phyloP scores from a whole-genome alignment of 1,139 yeast genomes.

The Yamadazyma triangularis region DNA sequence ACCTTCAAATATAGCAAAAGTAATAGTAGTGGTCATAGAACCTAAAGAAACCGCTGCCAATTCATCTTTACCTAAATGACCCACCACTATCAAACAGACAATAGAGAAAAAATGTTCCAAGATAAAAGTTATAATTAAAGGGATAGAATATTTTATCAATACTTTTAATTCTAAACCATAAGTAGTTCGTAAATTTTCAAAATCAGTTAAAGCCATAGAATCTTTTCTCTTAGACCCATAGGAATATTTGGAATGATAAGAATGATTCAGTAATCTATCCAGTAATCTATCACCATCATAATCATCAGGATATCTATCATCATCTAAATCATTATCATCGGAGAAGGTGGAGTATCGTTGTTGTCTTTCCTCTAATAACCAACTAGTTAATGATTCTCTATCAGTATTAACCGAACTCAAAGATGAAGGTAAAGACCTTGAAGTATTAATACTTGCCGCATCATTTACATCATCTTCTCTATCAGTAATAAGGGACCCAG shows the following conservation, averaged over 20 bases:
- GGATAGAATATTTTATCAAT: constrained; percentile 53
- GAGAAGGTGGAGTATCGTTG: constrained; percentile 26
- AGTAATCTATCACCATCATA: constrained; percentile 25
- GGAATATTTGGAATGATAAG: constrained; percentile 7
- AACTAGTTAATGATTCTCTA: constrained; percentile 49
- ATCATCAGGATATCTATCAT: constrained; percentile 2
- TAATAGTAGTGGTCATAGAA: constrained; percentile 82
- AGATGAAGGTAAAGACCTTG: constrained; percentile 63
- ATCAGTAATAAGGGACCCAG: constrained; percentile 38
- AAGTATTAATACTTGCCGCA: constrained; percentile 49
- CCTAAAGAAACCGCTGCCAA: constrained; percentile 82
- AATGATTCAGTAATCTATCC: constrained; percentile 11
- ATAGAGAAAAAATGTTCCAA: constrained; percentile 70
- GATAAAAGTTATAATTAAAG: constrained; percentile 62
- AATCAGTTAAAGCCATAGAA: constrained; percentile 23
- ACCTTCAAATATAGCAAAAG: constrained; percentile 83
- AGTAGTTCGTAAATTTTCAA: constrained; percentile 43
- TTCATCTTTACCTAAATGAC: constrained; percentile 67
- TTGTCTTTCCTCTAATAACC: constrained; percentile 69
- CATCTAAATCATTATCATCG: not conserved
- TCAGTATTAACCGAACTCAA: constrained; percentile 48
- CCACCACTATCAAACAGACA: constrained; percentile 68
- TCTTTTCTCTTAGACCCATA: constrained; percentile 14
- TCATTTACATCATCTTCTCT: constrained; percentile 41
- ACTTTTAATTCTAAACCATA: constrained; percentile 41